phyloP scores from a whole-genome alignment of 768 basidiomycete genomes.

The Rhodosporidiobolus sp. region DNA sequence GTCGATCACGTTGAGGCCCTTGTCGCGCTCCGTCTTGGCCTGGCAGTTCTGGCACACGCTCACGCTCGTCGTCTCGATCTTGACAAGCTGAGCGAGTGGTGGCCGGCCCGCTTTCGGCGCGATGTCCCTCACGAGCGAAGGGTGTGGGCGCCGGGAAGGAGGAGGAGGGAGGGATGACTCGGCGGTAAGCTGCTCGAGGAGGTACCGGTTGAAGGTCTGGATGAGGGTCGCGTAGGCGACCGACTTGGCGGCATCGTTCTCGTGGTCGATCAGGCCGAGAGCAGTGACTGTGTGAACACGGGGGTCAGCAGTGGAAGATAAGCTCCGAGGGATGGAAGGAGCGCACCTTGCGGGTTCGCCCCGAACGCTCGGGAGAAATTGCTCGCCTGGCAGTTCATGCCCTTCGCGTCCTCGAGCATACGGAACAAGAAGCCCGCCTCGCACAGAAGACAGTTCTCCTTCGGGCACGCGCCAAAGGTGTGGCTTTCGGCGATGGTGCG shows the following conservation, averaged over 20 bases:
- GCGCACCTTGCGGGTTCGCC: conserved; percentile 74
- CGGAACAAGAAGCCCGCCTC: conserved; percentile 90
- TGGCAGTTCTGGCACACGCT: conserved; percentile 74
- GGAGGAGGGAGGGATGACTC: conserved; percentile 67
- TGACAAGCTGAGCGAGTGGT: conserved; percentile 79
- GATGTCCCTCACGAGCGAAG: conserved; percentile 41
- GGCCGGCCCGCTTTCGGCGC: conserved; percentile 49
- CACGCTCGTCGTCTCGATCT: conserved; percentile 71
- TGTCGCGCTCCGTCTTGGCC: conserved; percentile 66
- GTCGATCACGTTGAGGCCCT: conserved; percentile 78
- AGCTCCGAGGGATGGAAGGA: not conserved
- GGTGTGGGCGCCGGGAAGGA: conserved; percentile 54
- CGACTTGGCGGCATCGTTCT: conserved; percentile 56
- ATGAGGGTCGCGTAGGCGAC: conserved; percentile 73
- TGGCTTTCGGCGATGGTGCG: conserved; percentile 83
- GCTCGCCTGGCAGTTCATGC: conserved; percentile 90
- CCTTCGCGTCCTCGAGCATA: conserved; percentile 92
- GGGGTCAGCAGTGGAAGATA: not conserved
- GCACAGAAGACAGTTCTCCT: conserved; percentile 90
- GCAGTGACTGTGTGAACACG: conserved; percentile 56
- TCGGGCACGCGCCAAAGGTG: conserved; percentile 77
- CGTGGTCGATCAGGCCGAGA: conserved; percentile 82
- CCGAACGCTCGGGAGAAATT: conserved; percentile 95
- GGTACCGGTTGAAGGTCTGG: conserved; percentile 90
- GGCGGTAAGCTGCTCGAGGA: conserved; percentile 74